These are phyloP conservation scores for Cucurbitaria berberidis DNA, from an alignment of 2,329 filamentous ascomycete genomes.

Conservation along the genomic window DNA sequence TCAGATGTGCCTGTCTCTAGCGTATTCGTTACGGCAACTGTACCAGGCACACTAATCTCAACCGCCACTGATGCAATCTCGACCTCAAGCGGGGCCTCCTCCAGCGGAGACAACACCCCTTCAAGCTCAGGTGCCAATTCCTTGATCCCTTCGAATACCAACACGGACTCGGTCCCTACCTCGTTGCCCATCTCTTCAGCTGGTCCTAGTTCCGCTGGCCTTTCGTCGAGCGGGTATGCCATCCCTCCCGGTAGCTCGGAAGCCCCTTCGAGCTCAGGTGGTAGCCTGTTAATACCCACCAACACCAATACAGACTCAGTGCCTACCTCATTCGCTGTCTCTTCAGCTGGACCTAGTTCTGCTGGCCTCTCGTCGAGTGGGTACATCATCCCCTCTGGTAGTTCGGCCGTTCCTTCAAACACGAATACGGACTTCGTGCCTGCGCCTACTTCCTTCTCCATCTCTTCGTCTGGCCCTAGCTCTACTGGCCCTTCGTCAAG, in stretches of 20 bases:
- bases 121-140: background rate
- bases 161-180: slow-evolving; percentile 2
- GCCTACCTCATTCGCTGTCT: slow-evolving; percentile 5
- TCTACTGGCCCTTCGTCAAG: background rate
- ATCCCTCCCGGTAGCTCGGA: slow-evolving; percentile 6
- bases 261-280: background rate
- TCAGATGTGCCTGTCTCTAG: background rate
- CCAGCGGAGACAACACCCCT: slow-evolving; percentile 3
- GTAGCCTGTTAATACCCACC: background rate
- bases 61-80: slow-evolving; percentile 5
- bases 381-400: slow-evolving; percentile 1
- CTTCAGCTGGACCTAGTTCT: slow-evolving; percentile 2
- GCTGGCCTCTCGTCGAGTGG: slow-evolving; percentile 5
- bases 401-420: background rate
- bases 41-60: background rate
- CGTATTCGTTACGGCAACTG: background rate
- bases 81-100: slow-evolving; percentile 3
- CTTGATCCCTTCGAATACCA: slow-evolving; percentile 3
- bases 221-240: slow-evolving; percentile 7
- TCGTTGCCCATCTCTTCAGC: slow-evolving; percentile 9
- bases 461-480: slow-evolving; percentile 2
- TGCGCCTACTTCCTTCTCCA: slow-evolving; percentile 3
- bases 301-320: slow-evolving; percentile 5
- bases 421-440: slow-evolving; percentile 4
- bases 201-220: background rate